Percentiles rank a stretch among this genome's conserved stretches.
These are phyloP conservation scores for Dryas alaskensis DNA, from an alignment of 306 rosid species.

Conservation along the genomic window DNA sequence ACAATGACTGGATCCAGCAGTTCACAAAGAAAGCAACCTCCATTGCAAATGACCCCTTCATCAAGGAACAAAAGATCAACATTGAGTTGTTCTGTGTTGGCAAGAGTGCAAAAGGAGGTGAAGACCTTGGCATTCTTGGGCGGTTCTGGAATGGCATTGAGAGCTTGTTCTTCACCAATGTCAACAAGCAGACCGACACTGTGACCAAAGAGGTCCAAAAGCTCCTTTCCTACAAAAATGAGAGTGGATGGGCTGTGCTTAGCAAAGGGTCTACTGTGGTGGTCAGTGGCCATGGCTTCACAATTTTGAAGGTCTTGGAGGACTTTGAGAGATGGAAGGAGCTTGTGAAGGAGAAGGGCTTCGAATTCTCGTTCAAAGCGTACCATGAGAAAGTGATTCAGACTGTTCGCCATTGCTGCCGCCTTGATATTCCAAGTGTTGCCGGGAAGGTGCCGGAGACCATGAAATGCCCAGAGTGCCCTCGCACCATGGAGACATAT, in stretches of 20 bases:
- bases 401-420: constrained; percentile 27
- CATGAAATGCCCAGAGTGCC: constrained; percentile 57
- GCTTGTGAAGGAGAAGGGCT: constrained; percentile 28
- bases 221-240: constrained; percentile 56
- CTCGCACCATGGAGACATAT: constrained; percentile 52
- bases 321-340: constrained; percentile 52
- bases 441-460: constrained; percentile 50
- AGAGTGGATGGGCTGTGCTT: constrained; percentile 52
- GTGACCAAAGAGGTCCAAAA: constrained; percentile 48
- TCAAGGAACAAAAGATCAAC: constrained; percentile 41
- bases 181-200: constrained; percentile 11
- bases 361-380: constrained; percentile 32
- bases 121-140: constrained; percentile 28
- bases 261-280: constrained; percentile 41
- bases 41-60: constrained; percentile 35
- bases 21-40: constrained; percentile 40
- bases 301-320: constrained; percentile 33
- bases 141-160: constrained; percentile 51
- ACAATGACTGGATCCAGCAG: constrained; percentile 51
- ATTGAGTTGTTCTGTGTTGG: constrained; percentile 38
- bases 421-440: constrained; percentile 39
- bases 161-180: constrained; percentile 41
- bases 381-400: constrained; percentile 21
- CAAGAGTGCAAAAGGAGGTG: constrained; percentile 24
- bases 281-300: constrained; percentile 39